These are phyloP conservation scores for Pharnaceum exiguum DNA, from an alignment of 148 eudicot species.

Conservation along the genomic window DNA sequence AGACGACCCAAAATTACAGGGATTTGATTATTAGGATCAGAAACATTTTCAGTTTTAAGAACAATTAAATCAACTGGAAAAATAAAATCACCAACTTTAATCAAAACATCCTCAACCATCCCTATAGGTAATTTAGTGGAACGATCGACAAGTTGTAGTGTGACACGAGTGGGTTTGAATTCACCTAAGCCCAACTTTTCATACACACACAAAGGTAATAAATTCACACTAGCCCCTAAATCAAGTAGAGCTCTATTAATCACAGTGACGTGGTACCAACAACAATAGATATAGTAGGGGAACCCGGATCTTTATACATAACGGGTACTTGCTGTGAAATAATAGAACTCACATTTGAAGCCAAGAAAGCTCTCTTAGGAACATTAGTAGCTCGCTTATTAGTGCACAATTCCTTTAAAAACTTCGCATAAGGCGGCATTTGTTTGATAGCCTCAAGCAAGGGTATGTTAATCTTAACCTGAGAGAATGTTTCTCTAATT, in stretches of 20 bases:
- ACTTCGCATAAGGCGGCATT: neutral
- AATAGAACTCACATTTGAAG: neutral
- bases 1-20: neutral
- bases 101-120: neutral
- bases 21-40: neutral
- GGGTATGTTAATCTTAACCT: conserved; percentile 1
- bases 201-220: neutral
- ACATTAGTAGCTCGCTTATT: neutral
- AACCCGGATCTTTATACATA: neutral
- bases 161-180: neutral
- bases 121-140: neutral
- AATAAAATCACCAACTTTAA: neutral
- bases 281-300: neutral
- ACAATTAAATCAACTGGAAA: neutral
- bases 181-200: neutral
- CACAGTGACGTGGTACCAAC: neutral
- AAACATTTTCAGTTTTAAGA: neutral
- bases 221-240: neutral
- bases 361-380: neutral
- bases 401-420: neutral
- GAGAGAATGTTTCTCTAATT: neutral
- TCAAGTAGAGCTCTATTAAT: neutral
- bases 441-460: neutral
- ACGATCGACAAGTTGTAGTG: neutral
- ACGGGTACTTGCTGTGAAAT: neutral